Conservation (phyloP, 2,329 filamentous ascomycete species). For the Claviceps sp. region DNA sequence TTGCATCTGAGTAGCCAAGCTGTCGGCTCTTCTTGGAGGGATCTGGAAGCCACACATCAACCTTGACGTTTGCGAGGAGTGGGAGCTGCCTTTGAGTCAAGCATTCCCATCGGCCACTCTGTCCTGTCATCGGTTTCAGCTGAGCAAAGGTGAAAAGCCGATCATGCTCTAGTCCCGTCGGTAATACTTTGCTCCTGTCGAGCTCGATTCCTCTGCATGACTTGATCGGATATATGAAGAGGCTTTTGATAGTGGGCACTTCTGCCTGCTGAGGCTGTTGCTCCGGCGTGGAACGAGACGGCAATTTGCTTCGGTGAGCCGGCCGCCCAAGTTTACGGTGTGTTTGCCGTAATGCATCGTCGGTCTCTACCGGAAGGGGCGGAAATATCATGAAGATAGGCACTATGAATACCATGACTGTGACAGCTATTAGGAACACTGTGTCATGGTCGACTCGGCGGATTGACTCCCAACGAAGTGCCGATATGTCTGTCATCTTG, state of each 20-base stretch:
- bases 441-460: conserved; percentile 17
- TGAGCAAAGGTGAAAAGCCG: conserved; percentile 75
- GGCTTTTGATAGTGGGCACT: conserved; percentile 36
- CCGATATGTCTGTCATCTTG: background rate
- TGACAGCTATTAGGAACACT: conserved; percentile 28
- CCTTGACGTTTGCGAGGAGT: conserved; percentile 54
- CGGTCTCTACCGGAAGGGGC: conserved; percentile 36
- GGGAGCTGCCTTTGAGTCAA: conserved; percentile 59
- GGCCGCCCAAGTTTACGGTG: conserved; percentile 35
- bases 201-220: conserved; percentile 70
- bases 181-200: conserved; percentile 45
- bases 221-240: conserved; percentile 75
- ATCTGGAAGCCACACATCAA: conserved; percentile 59
- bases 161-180: conserved; percentile 64
- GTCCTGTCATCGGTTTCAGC: conserved; percentile 12
- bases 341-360: conserved; percentile 41
- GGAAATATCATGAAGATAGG: conserved; percentile 42
- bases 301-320: conserved; percentile 24
- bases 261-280: conserved; percentile 11
- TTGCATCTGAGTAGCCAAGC: conserved; percentile 36
- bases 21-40: conserved; percentile 37
- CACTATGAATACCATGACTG: conserved; percentile 36
- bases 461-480: conserved; percentile 2
- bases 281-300: conserved; percentile 12
- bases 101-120: conserved; percentile 46